Evolutionary conservation across 106 monocot species (phyloP).

Genomic region (Agapanthus africanus): DNA sequence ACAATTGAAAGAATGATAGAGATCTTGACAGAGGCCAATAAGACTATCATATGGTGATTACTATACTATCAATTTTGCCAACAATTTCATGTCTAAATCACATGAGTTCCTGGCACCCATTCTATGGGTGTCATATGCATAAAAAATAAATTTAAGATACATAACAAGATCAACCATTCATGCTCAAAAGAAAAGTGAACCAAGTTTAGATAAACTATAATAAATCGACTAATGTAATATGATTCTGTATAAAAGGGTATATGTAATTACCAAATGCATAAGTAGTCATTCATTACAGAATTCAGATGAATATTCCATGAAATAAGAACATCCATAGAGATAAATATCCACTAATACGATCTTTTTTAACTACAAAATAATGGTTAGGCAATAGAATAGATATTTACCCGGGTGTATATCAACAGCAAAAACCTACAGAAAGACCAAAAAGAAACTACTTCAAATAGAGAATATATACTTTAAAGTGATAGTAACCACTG

Average conservation of each 20-base stretch:
- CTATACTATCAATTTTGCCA: background rate
- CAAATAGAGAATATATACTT: background rate
- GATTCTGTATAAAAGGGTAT: background rate
- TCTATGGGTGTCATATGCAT: background rate
- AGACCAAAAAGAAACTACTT: conserved; percentile 3
- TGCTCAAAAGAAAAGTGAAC: background rate
- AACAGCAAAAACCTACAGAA: conserved; percentile 72
- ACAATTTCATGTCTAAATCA: background rate
- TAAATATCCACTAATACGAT: background rate
- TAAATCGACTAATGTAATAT: background rate
- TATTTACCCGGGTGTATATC: conserved; percentile 87
- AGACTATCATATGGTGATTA: background rate
- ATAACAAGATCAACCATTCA: background rate
- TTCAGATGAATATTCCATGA: no score
- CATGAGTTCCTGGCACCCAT: background rate
- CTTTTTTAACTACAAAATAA: background rate
- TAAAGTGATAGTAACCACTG: background rate
- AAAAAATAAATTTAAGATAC: background rate
- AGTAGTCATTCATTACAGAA: background rate
- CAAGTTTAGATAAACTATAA: background rate
- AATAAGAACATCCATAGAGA: background rate
- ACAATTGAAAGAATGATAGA: no score
- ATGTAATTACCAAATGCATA: background rate
- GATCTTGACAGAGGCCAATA: background rate
- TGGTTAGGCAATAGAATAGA: background rate